A percentile compares a stretch with the other conserved stretches of the same genome.
Conservation (phyloP, 768 basidiomycete genomes). For the Leccinum ochraceum region DNA sequence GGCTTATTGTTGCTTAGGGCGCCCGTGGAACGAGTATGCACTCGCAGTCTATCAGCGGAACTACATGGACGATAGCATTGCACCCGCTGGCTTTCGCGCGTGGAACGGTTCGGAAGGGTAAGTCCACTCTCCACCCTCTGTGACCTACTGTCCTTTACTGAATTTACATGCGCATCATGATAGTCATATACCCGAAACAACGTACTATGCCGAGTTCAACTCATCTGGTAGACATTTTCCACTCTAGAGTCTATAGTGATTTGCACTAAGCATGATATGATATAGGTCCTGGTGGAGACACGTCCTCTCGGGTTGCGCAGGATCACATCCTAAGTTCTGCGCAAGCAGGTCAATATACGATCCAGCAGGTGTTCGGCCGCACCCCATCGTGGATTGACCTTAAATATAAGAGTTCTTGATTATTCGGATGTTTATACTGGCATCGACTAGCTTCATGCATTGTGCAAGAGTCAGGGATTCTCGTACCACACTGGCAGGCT, state of each 20-base stretch:
- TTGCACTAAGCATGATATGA: neutral
- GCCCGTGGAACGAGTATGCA: conserved; percentile 52
- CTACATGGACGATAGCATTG: conserved; percentile 41
- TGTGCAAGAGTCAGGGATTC: neutral
- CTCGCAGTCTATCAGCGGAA: neutral
- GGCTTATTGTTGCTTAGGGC: conserved; percentile 17
- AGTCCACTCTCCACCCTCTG: neutral
- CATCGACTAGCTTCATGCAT: neutral
- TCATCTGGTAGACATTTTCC: neutral
- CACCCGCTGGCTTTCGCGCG: conserved; percentile 51
- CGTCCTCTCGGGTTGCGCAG: neutral
- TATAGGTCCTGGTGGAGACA: neutral
- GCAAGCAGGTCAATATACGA: neutral
- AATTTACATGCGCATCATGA: neutral
- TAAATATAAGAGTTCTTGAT: neutral
- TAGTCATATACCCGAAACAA: neutral
- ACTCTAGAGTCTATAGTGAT: no score
- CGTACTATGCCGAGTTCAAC: neutral
- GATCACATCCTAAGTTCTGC: neutral
- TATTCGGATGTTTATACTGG: neutral
- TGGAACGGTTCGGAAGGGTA: conserved; percentile 32
- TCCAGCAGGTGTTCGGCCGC: neutral
- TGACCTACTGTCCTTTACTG: neutral
- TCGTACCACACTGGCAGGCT: neutral
- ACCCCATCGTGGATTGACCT: neutral